These are phyloP conservation scores for Trichoderma atroviride DNA, from an alignment of 2,329 filamentous ascomycete genomes.

Conservation along the genomic window DNA sequence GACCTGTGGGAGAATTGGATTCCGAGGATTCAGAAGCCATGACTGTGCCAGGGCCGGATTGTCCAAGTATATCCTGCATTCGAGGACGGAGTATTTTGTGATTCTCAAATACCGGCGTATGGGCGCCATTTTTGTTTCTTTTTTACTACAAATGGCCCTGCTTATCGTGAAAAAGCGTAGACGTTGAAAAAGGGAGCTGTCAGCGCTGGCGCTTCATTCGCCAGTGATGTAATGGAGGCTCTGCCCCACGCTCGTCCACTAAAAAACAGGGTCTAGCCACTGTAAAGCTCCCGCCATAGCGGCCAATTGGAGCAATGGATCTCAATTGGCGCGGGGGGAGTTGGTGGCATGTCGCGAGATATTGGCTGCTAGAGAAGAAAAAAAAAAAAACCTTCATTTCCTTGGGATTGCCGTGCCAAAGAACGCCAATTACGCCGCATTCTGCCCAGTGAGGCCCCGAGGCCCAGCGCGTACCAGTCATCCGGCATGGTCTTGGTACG, in stretches of 20 bases:
- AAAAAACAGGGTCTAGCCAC: slow-evolving; percentile 12
- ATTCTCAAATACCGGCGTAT: slow-evolving; percentile 89
- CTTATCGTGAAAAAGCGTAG: slow-evolving; percentile 12
- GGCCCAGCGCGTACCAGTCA: slow-evolving; percentile 22
- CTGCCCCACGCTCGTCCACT: slow-evolving; percentile 19
- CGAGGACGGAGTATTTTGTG: slow-evolving; percentile 90
- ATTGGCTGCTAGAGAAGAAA: not conserved
- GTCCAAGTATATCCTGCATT: slow-evolving; percentile 94
- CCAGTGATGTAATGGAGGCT: slow-evolving; percentile 25
- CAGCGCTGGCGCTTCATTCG: not conserved
- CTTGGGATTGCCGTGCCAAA: not conserved
- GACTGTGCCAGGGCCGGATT: slow-evolving; percentile 79
- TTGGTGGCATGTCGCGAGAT: slow-evolving; percentile 6
- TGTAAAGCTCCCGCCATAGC: slow-evolving; percentile 4
- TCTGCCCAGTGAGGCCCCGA: slow-evolving; percentile 25
- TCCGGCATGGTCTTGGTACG: slow-evolving; percentile 36
- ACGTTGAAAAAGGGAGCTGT: slow-evolving; percentile 5
- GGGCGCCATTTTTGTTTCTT: slow-evolving; percentile 67
- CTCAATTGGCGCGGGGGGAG: slow-evolving; percentile 15
- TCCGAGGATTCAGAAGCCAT: slow-evolving; percentile 79
- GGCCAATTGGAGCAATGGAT: slow-evolving; percentile 11
- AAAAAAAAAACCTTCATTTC: slow-evolving; percentile 2
- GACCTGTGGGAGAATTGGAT: slow-evolving; percentile 77
- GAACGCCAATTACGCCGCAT: slow-evolving; percentile 19
- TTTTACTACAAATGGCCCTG: not conserved